Evolutionary conservation across 345 rosid species (phyloP), one percentile per base, ranked within the genome.

Genomic region (Populus simonii): DNA sequence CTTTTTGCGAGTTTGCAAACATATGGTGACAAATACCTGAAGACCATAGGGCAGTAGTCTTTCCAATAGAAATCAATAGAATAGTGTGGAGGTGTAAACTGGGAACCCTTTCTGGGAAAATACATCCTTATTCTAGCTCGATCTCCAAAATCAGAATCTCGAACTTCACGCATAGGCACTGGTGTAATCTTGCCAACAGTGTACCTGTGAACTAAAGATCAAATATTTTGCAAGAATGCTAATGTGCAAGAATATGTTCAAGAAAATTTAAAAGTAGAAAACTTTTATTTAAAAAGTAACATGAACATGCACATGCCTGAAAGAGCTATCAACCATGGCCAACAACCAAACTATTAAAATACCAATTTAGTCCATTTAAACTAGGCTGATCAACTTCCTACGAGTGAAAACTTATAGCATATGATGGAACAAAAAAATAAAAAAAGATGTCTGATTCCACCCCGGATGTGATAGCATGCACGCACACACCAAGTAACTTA

Each of bases 21-120:
- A 68, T 49, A 49, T 16, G 41, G 38, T 43, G 25, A 65, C 18
- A 66, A 66, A 39, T 87, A 95, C 99, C 99, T 93, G 89, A 95
- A 95, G 82, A 93, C 99, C 99, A 93, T 93, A 47, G 99, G 99
- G 84, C 99, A 93, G 76, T 93, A 95, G 82, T 95, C 99, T 82
- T 92, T 95, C 99, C 99, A 95, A 74, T 83, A 82, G 85, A 95
- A 95, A 87, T 90, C 93, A 74, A 92, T 68, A 67, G 99, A 93
- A 80, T 87, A 80, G 85, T 95, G 99, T 0, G 92, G 91, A 76
- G 98, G 99, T n/a, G 99, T 95, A 66, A 92, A 83, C 79, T 87
- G 92, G 76, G 96, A 93, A 82, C 99, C 99, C 74, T 85, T 90
- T 80, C 77, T 86, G 66, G 98, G 99, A 70, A 95, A 95, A 84